Base-by-base conservation (phyloP, 495 filamentous ascomycete genomes). In the Penicillium coprophilum region DNA sequence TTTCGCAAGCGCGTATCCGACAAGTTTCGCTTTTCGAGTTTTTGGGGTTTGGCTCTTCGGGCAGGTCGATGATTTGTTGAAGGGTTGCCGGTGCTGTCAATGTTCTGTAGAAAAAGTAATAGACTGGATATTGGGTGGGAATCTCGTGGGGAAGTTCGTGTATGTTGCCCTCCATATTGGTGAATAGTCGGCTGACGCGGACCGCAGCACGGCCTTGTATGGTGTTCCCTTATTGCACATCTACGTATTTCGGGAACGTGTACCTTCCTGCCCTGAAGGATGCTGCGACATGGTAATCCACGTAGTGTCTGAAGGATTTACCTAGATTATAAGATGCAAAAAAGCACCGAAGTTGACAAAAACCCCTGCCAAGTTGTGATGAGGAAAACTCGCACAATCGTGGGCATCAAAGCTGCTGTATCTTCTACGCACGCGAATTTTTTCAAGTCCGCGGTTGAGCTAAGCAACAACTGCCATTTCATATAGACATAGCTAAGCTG, bases 61-160 rank as follows among this genome's bases (percentile, higher is more conserved):
- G 32, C 3, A 65, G 50, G 24, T 65, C 59, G 19, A 60, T 34
- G 47, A 68, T 60, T 46, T 50, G 38, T 50, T 57, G 30, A 11
- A 68, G 47, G 6, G 45, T 55, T 47, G 49, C 17, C 4, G 62
- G 49, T 39, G 19, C 28, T 40, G 53, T 62, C 23, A 65, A 48
- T 9, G 59, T 62, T 10, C 65, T 56, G 56, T 65, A 65, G 56
- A 62, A 65, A 30, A 68, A 65, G 41, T 64, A 65, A 32, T 62
- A 65, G 20, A 62, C 45, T 23, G 59, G 63, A 20, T 60, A 57
- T 21, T n/a, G n/a, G n/a, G n/a, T n/a, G n/a, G n/a, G n/a, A n/a
- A n/a, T n/a, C n/a, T 31, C 24, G 34, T 54, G 53, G 24, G 24
- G 7, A 27, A 13, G 51, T 41, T 41, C 38, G 40, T n/a, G 3